These are phyloP conservation scores for Schizophyllum amplum DNA, from an alignment of 1,284 basidiomycete species.

Conservation along the genomic window DNA sequence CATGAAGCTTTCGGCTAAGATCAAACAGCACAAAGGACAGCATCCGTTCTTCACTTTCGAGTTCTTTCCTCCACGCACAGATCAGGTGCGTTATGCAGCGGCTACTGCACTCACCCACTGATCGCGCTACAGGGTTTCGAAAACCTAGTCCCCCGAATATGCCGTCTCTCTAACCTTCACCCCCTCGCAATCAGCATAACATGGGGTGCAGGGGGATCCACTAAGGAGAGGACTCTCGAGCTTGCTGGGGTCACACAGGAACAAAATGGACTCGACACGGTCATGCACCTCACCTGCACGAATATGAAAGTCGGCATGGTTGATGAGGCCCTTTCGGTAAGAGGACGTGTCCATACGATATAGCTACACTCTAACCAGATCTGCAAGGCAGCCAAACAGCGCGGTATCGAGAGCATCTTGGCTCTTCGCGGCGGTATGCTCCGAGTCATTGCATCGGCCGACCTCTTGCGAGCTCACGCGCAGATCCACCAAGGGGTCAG, in stretches of 20 bases:
- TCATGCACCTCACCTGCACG: constrained; percentile 96
- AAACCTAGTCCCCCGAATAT: constrained; percentile 78
- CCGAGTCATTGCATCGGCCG: not conserved
- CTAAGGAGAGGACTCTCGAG: constrained; percentile 82
- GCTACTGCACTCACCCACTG: constrained; percentile 3
- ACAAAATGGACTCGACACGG: constrained; percentile 72
- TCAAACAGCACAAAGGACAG: constrained; percentile 31
- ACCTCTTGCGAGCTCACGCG: not conserved
- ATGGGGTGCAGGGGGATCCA: constrained; percentile 96
- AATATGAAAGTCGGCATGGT: constrained; percentile 91
- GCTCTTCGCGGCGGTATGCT: constrained; percentile 80
- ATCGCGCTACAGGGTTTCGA: constrained; percentile 60
- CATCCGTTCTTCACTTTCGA: constrained; percentile 83
- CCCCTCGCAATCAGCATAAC: constrained; percentile 85
- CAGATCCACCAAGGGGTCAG: constrained; percentile 88
- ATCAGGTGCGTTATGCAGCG: constrained; percentile 45
- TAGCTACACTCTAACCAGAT: not conserved
- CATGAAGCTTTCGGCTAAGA: constrained; percentile 70
- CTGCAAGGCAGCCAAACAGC: constrained; percentile 65
- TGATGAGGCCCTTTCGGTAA: constrained; percentile 59
- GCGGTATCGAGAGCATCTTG: constrained; percentile 86
- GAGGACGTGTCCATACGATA: constrained; percentile 2
- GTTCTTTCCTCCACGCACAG: constrained; percentile 94
- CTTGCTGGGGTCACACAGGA: constrained; percentile 68
- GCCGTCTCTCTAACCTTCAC: constrained; percentile 58